Conservation (phyloP, 139 green algal genomes). For the Marvania coccoides region DNA sequence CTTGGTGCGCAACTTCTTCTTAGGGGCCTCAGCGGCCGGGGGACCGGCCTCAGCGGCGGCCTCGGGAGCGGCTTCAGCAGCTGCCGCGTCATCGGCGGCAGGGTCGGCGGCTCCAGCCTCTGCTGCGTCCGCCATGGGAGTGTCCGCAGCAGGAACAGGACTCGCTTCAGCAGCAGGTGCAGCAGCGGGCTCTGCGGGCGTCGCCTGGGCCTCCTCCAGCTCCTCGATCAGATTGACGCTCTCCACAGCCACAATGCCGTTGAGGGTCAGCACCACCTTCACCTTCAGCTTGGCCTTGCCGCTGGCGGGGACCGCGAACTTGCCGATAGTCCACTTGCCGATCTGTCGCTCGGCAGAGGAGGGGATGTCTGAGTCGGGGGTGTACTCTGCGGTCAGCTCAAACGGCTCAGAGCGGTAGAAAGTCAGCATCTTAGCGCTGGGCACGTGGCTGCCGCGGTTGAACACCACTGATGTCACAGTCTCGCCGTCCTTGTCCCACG, state of each 20-base stretch:
- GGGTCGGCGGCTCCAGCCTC: constrained; percentile 18
- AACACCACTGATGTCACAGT: constrained; percentile 56
- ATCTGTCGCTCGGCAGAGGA: constrained; percentile 29
- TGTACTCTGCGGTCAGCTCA: constrained; percentile 61
- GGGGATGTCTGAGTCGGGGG: constrained; percentile 50
- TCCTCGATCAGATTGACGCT: constrained; percentile 71
- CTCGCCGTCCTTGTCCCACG: constrained; percentile 78
- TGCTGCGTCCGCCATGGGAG: constrained; percentile 8
- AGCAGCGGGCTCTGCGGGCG: background rate
- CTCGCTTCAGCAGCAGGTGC: background rate
- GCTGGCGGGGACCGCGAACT: constrained; percentile 23
- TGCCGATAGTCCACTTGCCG: constrained; percentile 27
- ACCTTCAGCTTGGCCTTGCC: constrained; percentile 83
- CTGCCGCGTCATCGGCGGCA: constrained; percentile 5
- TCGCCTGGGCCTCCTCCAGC: constrained; percentile 54
- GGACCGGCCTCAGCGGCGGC: background rate
- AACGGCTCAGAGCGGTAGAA: constrained; percentile 72
- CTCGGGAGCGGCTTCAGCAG: constrained; percentile 42
- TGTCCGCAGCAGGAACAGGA: constrained; percentile 1
- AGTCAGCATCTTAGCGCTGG: constrained; percentile 86
- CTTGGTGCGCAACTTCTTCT: constrained; percentile 40
- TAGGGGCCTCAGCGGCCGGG: background rate
- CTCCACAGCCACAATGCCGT: constrained; percentile 80
- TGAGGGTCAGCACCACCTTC: constrained; percentile 76
- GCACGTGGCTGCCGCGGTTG: constrained; percentile 61